Percentiles rank a stretch among this genome's conserved stretches.
Evolutionary conservation across 345 rosid species (phyloP).

Genomic region (Physaria fendleri): DNA sequence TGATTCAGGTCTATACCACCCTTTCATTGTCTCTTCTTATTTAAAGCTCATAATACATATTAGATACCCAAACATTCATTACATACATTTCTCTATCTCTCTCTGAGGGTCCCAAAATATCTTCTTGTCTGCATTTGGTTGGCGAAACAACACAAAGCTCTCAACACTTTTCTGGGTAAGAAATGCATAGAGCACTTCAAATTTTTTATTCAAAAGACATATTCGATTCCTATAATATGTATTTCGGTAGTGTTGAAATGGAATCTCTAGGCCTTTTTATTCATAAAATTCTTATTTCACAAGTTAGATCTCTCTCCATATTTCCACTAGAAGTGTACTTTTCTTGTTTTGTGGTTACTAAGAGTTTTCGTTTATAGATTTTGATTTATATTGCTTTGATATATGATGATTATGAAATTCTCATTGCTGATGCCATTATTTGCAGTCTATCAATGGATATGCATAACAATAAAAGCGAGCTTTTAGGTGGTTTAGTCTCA

Average conservation of each 20-base stretch:
- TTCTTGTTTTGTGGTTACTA: background rate
- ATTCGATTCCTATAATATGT: background rate
- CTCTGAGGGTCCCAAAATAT: constrained; percentile 1
- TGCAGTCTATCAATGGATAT: background rate
- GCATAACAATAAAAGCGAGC: constrained; percentile 10
- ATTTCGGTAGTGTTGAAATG: background rate
- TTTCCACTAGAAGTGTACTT: background rate
- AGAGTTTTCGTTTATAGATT: background rate
- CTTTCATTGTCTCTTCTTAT: background rate
- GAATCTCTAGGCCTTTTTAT: background rate
- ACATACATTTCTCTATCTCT: background rate
- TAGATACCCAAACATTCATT: background rate
- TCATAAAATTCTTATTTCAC: background rate
- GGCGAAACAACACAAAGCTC: background rate
- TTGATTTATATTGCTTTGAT: background rate
- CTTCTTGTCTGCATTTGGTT: constrained; percentile 10
- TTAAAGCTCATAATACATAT: background rate
- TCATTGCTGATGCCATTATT: background rate
- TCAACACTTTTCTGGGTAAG: background rate
- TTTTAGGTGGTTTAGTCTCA: background rate
- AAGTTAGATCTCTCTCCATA: background rate
- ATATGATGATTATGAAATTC: background rate
- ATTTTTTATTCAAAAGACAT: background rate
- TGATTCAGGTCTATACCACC: background rate
- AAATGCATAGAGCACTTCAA: background rate